Conservation (phyloP, 2,329 filamentous ascomycete species). For the Davidsoniella virescens region DNA sequence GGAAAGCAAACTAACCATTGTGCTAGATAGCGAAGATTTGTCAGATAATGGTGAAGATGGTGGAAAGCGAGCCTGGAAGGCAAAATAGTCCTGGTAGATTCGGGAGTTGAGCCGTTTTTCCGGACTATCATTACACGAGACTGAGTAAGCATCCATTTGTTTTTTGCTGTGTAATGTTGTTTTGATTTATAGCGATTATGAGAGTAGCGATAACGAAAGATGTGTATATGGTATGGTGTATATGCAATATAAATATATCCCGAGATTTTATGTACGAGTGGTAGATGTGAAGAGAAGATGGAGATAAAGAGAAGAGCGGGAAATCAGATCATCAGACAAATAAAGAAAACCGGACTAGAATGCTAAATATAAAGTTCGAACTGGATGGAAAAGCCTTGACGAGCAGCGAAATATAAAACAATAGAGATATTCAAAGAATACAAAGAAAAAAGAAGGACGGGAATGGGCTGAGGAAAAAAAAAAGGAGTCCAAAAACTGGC, state of each 20-base stretch:
- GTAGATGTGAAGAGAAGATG: no score
- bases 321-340: no score
- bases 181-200: background rate
- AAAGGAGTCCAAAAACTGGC: no score
- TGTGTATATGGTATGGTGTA: background rate
- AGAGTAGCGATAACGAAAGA: background rate
- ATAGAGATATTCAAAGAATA: no score
- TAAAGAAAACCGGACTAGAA: no score
- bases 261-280: no score
- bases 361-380: no score
- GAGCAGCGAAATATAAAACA: no score
- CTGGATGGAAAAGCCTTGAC: no score
- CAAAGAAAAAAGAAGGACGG: no score
- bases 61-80: slow-evolving; percentile 8
- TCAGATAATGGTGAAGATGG: slow-evolving; percentile 2
- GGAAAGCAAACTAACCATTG: slow-evolving; percentile 3
- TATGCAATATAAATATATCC: background rate
- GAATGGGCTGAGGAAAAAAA: no score
- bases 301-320: no score
- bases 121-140: slow-evolving; percentile 6
- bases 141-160: slow-evolving; percentile 12
- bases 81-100: slow-evolving; percentile 11
- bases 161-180: background rate
- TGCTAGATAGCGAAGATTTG: slow-evolving; percentile 1
- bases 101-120: slow-evolving; percentile 7